Base-by-base conservation (phyloP, 2,329 filamentous ascomycete species). In the Botrytis deweyae region DNA sequence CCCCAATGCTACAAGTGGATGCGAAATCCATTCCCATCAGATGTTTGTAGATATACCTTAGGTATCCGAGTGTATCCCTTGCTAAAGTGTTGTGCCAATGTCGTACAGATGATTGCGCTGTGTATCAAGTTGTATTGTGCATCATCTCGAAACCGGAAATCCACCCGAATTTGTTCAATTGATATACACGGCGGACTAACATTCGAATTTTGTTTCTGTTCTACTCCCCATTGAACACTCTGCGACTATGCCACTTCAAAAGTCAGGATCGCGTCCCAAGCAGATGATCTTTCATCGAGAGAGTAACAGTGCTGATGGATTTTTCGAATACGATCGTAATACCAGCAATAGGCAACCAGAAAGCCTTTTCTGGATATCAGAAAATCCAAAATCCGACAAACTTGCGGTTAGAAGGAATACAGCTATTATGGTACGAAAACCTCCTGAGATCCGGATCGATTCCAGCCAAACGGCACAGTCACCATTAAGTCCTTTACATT, bases 281-380 rank as follows among this genome's bases (percentile, higher is more conserved):
- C n/a, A 58, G 25, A 36, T 65, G 36, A n/a, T 55, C 25, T 63
- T 62, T n/a, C 36, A 65, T 65, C 59, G 29, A 20, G 55, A 63
- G 38, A 66, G 70, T 44, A 72, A 44, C 62, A 44, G 61, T 49
- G n/a, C 70, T 33, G 46, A 65, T 42, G 70, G n/a, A 5, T 58
- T 68, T 40, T 69, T 68, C 29, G 40, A 52, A 69, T 72, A 72
- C 52, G 71, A 69, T 52, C 29, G 71, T 72, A 20, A 68, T 64
- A 72, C 64, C 38, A 49, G 42, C 29, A 67, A 69, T 52, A 72
- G 71, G 71, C 71, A 68, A 20, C 29, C 49, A 29, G 58, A 64
- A 63, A 63, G 71, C 18, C 3, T 72, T 69, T 68, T 58, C 40
- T 68, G 52, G 71, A 49, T 72, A 52, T 59, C 63, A 72, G 62